Evolutionary conservation across 1,284 basidiomycete species (phyloP).

Genomic region (Uromyces viciae-fabae): DNA sequence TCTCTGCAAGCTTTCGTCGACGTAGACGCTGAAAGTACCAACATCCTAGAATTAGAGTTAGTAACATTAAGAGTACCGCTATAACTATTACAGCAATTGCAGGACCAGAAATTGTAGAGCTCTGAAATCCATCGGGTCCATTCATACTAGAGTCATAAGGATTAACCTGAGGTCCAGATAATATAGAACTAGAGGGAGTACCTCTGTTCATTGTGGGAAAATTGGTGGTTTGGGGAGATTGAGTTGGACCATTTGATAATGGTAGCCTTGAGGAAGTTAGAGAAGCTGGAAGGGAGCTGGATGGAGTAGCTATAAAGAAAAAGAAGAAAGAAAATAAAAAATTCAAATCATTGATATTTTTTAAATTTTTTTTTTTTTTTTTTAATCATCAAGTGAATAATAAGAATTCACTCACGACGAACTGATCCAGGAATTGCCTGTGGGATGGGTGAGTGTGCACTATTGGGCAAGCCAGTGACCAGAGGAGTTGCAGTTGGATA

Average conservation of each 20-base stretch:
- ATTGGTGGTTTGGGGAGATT: conserved; percentile 16
- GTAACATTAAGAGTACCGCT: background rate
- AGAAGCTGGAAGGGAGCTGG: background rate
- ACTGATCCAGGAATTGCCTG: background rate
- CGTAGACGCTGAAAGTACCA: conserved; percentile 20
- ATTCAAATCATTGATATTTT: background rate
- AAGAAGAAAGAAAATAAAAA: background rate
- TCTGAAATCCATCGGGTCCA: background rate
- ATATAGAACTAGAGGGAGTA: background rate
- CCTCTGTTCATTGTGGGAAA: background rate
- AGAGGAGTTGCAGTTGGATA: conserved; percentile 24
- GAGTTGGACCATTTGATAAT: background rate
- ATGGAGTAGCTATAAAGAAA: background rate
- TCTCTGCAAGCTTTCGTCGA: background rate
- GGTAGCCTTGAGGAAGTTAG: background rate
- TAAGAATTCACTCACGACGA: conserved; percentile 6
- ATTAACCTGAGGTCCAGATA: background rate
- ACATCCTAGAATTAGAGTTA: background rate
- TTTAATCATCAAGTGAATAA: background rate
- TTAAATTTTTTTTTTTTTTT: no score
- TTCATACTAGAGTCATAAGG: background rate
- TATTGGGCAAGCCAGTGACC: background rate
- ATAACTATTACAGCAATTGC: conserved; percentile 7
- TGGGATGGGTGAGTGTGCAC: background rate
- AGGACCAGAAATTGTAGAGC: background rate